phyloP scores from a whole-genome alignment of 2,329 filamentous ascomycete genomes.

The Diaporthe batatas region DNA sequence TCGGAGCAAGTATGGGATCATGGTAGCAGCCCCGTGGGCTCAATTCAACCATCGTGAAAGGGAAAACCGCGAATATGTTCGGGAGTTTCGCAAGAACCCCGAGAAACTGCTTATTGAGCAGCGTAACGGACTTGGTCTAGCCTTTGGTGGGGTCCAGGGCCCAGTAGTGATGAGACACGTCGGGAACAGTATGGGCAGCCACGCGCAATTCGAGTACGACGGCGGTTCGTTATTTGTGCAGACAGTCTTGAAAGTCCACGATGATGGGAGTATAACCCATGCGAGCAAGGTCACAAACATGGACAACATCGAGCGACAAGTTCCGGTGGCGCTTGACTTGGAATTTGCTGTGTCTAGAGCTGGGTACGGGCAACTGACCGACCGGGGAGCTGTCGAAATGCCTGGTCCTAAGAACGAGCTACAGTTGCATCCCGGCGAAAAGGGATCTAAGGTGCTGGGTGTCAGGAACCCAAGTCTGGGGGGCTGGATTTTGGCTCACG shows the following conservation, averaged over 20 bases:
- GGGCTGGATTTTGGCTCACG: slow-evolving; percentile 5
- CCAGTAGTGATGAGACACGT: slow-evolving; percentile 34
- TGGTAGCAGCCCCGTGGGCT: slow-evolving; percentile 43
- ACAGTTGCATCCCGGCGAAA: background rate
- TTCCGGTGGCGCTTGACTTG: slow-evolving; percentile 36
- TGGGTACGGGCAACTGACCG: slow-evolving; percentile 45
- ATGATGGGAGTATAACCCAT: slow-evolving; percentile 40
- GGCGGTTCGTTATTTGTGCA: slow-evolving; percentile 8
- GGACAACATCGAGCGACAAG: background rate
- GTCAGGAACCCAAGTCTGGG: slow-evolving; percentile 39
- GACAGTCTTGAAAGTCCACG: slow-evolving; percentile 21
- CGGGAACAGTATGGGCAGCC: slow-evolving; percentile 30
- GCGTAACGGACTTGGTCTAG: slow-evolving; percentile 17
- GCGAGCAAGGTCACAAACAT: slow-evolving; percentile 40
- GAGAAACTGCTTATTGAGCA: slow-evolving; percentile 35
- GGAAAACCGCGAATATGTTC: slow-evolving; percentile 40
- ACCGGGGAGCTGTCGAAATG: slow-evolving; percentile 42
- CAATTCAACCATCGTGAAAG: slow-evolving; percentile 43
- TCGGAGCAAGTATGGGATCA: slow-evolving; percentile 40
- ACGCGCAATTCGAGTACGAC: slow-evolving; percentile 32
- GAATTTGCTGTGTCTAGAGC: slow-evolving; percentile 43
- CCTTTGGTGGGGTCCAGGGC: background rate
- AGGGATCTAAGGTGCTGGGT: slow-evolving; percentile 6
- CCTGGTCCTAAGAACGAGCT: slow-evolving; percentile 39
- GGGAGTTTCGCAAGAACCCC: slow-evolving; percentile 42